Conservation (phyloP, 163 green algal genomes). For the Scenedesmus sp. region DNA sequence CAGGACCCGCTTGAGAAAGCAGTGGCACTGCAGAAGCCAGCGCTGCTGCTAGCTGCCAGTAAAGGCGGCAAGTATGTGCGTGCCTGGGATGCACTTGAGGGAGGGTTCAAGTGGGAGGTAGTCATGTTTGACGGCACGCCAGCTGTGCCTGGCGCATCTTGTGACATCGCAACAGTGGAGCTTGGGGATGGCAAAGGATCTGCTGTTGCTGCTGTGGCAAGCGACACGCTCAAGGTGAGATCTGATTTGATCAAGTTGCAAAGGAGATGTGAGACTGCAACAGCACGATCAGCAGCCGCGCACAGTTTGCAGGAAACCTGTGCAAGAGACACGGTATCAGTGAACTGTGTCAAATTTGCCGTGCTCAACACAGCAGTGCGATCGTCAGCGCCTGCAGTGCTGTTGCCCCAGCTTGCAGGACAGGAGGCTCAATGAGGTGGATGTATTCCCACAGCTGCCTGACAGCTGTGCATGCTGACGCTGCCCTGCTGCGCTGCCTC, state of each 20-base stretch:
- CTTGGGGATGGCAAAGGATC: not conserved
- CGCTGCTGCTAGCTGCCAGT: conserved; percentile 47
- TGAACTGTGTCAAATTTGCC: not conserved
- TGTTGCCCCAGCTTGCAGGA: not conserved
- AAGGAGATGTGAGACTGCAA: too few species aligned
- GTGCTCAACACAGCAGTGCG: not conserved
- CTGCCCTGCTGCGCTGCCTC: not conserved
- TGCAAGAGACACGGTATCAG: not conserved
- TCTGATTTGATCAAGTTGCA: not conserved
- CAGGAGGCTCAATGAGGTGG: not conserved
- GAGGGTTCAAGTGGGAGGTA: conserved; percentile 54
- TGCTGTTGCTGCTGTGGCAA: conserved; percentile 23
- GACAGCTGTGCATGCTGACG: not conserved
- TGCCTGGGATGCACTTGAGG: conserved; percentile 64
- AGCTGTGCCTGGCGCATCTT: not conserved
- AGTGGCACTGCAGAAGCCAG: conserved; percentile 45
- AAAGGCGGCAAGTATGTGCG: conserved; percentile 56
- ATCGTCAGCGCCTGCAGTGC: not conserved
- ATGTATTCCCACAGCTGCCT: not conserved
- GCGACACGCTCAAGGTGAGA: conserved; percentile 27
- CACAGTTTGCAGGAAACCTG: not conserved
- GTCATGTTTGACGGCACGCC: conserved; percentile 31
- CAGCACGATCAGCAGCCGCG: not conserved
- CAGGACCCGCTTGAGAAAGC: conserved; percentile 57
- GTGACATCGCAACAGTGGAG: conserved; percentile 10